phyloP scores from a whole-genome alignment of 139 green algal species.

The Pseudopediastrum boryanum region DNA sequence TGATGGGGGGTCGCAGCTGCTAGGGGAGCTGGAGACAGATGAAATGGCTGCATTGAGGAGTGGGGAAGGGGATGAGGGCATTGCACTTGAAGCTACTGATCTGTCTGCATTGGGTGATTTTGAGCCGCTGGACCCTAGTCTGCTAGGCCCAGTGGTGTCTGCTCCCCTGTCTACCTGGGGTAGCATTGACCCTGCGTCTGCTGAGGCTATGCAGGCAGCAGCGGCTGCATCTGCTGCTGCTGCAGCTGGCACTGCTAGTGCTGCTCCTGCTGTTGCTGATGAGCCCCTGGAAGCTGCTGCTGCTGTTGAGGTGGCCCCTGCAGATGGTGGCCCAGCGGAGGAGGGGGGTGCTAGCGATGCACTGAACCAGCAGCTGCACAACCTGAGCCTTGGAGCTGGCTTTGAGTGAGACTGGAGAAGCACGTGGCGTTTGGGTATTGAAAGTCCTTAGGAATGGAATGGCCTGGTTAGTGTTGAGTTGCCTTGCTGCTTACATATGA shows the following conservation, averaged over 20 bases:
- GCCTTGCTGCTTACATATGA: too few species aligned
- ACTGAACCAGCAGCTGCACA: too few species aligned
- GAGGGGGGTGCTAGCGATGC: too few species aligned
- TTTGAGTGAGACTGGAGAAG: too few species aligned
- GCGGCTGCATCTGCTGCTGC: neutral
- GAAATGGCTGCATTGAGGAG: neutral
- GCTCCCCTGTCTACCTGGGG: conserved; percentile 31
- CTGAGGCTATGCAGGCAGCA: neutral
- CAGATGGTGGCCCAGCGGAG: too few species aligned
- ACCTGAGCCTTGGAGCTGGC: too few species aligned
- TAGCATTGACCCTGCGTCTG: conserved; percentile 28
- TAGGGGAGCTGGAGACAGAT: conserved; percentile 27
- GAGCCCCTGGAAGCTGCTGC: too few species aligned
- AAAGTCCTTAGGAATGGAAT: too few species aligned
- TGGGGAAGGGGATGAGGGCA: neutral
- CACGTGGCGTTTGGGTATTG: too few species aligned
- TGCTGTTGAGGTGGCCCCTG: too few species aligned
- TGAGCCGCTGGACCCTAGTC: conserved; percentile 21
- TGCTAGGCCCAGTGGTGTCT: neutral
- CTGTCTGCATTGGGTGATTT: conserved; percentile 36
- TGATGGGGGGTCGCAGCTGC: conserved; percentile 11
- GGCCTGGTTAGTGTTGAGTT: too few species aligned
- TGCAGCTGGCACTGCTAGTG: neutral
- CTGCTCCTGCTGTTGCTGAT: neutral
- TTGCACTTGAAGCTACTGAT: neutral